Evolutionary conservation across 2,329 filamentous ascomycete species (phyloP).

Genomic region (Aspergillus chevalieri): DNA sequence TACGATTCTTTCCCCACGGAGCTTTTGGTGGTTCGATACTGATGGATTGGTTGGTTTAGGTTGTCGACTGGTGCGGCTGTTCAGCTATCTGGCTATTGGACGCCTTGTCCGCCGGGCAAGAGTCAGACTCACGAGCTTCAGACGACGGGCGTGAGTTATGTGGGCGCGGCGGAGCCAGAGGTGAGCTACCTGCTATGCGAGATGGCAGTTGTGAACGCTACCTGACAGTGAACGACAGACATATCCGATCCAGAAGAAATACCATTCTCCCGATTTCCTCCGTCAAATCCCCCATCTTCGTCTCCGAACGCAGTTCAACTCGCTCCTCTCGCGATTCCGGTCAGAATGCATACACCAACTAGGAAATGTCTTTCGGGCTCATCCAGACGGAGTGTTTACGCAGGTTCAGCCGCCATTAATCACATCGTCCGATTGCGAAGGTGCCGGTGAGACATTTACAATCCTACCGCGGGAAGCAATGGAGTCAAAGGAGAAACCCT

Average conservation of each 20-base stretch:
- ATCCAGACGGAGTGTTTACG: conserved; percentile 52
- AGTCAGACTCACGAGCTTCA: conserved; percentile 76
- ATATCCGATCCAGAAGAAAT: conserved; percentile 94
- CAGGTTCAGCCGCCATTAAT: conserved; percentile 88
- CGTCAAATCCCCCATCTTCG: conserved; percentile 84
- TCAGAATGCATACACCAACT: conserved; percentile 71
- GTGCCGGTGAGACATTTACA: conserved; percentile 87
- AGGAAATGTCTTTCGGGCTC: conserved; percentile 64
- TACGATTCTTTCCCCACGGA: conserved; percentile 40
- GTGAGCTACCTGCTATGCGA: conserved; percentile 45
- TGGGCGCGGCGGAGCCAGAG: conserved; percentile 73
- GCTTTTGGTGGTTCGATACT: not conserved
- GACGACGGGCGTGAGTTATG: conserved; percentile 60
- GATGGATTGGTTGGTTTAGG: conserved; percentile 41
- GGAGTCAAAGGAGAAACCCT: conserved; percentile 43
- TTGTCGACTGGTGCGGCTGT: conserved; percentile 77
- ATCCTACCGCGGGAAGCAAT: conserved; percentile 47
- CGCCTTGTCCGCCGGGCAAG: conserved; percentile 58
- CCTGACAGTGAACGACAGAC: conserved; percentile 49
- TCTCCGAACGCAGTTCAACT: conserved; percentile 71
- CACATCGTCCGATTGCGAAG: conserved; percentile 95
- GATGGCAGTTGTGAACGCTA: not conserved
- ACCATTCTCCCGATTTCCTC: conserved; percentile 82
- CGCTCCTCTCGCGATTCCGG: conserved; percentile 71
- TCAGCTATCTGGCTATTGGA: conserved; percentile 70